A percentile compares a stretch with the other conserved stretches of the same genome.
phyloP scores from a whole-genome alignment of 305 asterid genomes.

The Euphrasia arctica region DNA sequence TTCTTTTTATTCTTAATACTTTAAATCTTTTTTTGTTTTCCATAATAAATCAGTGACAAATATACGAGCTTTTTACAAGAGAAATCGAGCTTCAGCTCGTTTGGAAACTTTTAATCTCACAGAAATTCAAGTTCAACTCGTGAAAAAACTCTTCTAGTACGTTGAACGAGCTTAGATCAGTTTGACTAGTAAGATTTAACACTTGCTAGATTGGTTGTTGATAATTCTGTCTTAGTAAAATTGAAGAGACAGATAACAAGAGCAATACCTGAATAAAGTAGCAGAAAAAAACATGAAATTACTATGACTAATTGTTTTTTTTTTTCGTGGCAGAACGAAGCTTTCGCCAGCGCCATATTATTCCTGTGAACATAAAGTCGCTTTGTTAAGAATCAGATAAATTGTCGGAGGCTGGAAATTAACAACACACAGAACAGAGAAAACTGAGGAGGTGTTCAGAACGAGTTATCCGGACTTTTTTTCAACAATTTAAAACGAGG shows the following conservation, averaged over 20 bases:
- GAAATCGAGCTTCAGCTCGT: too few species aligned
- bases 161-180: too few species aligned
- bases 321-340: neutral
- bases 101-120: too few species aligned
- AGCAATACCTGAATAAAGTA: neutral
- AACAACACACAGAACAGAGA: conserved; percentile 5
- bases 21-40: too few species aligned
- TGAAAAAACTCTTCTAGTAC: neutral
- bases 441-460: neutral
- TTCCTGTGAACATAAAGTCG: conserved; percentile 4
- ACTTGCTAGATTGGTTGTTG: neutral
- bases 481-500: neutral
- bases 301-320: conserved; percentile 12
- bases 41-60: too few species aligned
- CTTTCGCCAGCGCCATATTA: neutral
- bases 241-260: neutral
- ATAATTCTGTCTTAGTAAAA: neutral
- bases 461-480: too few species aligned
- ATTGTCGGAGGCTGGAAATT: neutral
- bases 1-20: too few species aligned
- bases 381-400: neutral
- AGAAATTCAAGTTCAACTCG: neutral
- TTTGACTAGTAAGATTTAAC: neutral
- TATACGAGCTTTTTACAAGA: too few species aligned
- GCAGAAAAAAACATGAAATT: conserved; percentile 3